Conservation (phyloP, 306 rosid genomes). For the Castanospermum australe region DNA sequence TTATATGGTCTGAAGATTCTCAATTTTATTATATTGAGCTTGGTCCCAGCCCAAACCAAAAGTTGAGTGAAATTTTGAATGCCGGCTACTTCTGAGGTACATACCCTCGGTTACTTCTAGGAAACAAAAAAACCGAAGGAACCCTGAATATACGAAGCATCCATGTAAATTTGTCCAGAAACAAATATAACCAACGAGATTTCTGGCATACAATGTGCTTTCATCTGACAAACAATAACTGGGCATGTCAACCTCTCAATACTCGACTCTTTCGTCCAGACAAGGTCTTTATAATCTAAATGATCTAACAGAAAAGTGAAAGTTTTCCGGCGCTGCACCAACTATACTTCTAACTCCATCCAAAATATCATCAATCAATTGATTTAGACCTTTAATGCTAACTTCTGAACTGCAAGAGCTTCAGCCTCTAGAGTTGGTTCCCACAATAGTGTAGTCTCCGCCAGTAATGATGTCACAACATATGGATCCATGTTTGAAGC, state of each 20-base stretch:
- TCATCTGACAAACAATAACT: conserved; percentile 38
- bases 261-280: conserved; percentile 46
- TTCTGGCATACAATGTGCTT: conserved; percentile 35
- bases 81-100: background rate
- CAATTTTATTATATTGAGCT: background rate
- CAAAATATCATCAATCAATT: conserved; percentile 23
- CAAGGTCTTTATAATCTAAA: conserved; percentile 43
- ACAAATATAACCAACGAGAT: conserved; percentile 32
- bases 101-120: conserved; percentile 14
- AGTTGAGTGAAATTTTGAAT: background rate
- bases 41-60: background rate
- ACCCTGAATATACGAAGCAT: conserved; percentile 24
- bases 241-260: conserved; percentile 33
- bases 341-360: conserved; percentile 12
- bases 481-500: conserved; percentile 99
- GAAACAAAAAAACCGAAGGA: background rate
- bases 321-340: conserved; percentile 17
- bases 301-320: conserved; percentile 40
- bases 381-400: conserved; percentile 70
- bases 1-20: background rate
- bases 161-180: conserved; percentile 28
- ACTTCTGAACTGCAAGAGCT: conserved; percentile 96
- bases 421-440: conserved; percentile 96
- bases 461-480: conserved; percentile 73
- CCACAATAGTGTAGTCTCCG: conserved; percentile 86